A percentile compares a stretch with the other conserved stretches of the same genome.
Conservation (phyloP, 2,329 filamentous ascomycete genomes). For the Colletotrichum noveboracense region DNA sequence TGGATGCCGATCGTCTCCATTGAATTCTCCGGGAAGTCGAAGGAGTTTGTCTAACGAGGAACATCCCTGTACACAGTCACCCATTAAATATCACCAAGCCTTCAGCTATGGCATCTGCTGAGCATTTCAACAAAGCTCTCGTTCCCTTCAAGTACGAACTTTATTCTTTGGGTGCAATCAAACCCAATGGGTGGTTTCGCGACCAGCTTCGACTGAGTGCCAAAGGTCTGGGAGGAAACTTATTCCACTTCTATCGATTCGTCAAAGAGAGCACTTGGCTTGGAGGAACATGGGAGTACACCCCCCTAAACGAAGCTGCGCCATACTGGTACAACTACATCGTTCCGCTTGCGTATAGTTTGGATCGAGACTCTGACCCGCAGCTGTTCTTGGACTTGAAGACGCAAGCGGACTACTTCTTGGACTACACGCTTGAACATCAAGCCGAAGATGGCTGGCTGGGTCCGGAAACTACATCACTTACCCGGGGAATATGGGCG, state of each 20-base stretch:
- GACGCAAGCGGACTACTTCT: slow-evolving; percentile 32
- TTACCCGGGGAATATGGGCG: slow-evolving; percentile 57
- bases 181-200: slow-evolving; percentile 55
- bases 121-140: slow-evolving; percentile 15
- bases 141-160: slow-evolving; percentile 40
- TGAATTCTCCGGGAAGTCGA: neutral
- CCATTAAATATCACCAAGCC: too few species aligned
- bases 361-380: slow-evolving; percentile 40
- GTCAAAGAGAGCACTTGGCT: slow-evolving; percentile 56
- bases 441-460: slow-evolving; percentile 63
- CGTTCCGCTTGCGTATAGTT: slow-evolving; percentile 58
- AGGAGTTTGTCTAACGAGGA: neutral
- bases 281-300: slow-evolving; percentile 57
- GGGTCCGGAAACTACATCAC: slow-evolving; percentile 50
- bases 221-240: slow-evolving; percentile 56
- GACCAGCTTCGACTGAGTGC: slow-evolving; percentile 54
- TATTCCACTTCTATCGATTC: slow-evolving; percentile 58
- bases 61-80: neutral
- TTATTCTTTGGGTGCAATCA: slow-evolving; percentile 54
- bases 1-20: neutral
- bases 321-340: slow-evolving; percentile 68
- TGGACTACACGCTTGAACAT: slow-evolving; percentile 52
- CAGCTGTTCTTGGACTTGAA: neutral
- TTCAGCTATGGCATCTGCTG: neutral
- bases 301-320: slow-evolving; percentile 58